Conservation (phyloP, 148 eudicot genomes). For the Cornus suecica region DNA sequence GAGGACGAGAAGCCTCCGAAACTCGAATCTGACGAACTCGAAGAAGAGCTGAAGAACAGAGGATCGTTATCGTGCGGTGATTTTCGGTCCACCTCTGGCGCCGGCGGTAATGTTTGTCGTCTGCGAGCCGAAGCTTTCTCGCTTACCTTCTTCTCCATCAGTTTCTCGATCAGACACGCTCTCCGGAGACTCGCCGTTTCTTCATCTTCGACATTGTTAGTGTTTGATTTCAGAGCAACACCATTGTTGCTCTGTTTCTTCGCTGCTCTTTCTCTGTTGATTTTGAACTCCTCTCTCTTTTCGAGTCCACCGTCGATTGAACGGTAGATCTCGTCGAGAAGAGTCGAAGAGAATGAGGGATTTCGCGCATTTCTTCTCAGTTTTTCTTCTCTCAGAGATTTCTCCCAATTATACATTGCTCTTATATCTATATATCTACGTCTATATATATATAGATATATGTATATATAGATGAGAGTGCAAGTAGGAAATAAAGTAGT, state of each 20-base stretch:
- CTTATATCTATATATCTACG: background rate
- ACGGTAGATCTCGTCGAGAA: constrained; percentile 66
- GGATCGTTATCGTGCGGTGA: constrained; percentile 28
- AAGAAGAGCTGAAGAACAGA: constrained; percentile 48
- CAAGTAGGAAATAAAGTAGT: background rate
- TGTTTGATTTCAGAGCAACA: constrained; percentile 1
- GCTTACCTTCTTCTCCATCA: constrained; percentile 48
- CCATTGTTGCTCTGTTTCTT: constrained; percentile 16
- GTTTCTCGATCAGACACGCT: constrained; percentile 56
- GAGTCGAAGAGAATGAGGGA: constrained; percentile 67
- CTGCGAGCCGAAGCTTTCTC: constrained; percentile 17
- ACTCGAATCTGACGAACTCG: constrained; percentile 47
- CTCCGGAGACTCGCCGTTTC: constrained; percentile 37
- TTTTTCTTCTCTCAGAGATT: constrained; percentile 21
- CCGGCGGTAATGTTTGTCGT: background rate
- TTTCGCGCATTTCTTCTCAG: constrained; percentile 25
- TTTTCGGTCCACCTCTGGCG: constrained; percentile 8
- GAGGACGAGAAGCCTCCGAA: constrained; percentile 51
- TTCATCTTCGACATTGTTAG: constrained; percentile 25
- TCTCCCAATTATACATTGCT: constrained; percentile 32
- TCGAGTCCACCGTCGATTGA: constrained; percentile 39
- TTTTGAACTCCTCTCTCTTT: constrained; percentile 10
- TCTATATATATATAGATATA: constrained; percentile 5
- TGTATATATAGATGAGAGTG: background rate
- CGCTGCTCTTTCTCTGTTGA: constrained; percentile 17